phyloP scores from a whole-genome alignment of 2,329 filamentous ascomycete genomes.

The Trichoderma atroviride region DNA sequence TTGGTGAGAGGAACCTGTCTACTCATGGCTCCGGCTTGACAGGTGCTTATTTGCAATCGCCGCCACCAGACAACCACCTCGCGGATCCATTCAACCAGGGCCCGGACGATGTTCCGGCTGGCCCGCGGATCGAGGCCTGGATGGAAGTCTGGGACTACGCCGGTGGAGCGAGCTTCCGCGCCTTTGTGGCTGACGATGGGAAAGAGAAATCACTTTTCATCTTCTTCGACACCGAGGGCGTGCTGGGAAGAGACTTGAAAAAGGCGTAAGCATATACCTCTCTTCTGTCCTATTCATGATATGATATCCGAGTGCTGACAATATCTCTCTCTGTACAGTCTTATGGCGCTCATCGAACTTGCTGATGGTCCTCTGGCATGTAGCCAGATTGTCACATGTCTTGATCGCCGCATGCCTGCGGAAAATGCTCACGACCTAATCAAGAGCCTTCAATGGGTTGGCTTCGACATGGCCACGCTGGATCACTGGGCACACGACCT shows the following conservation, averaged over 20 bases:
- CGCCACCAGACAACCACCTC: conserved; percentile 54
- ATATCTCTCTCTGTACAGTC: conserved; percentile 49
- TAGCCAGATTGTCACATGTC: conserved; percentile 75
- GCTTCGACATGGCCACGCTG: conserved; percentile 81
- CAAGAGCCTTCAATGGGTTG: conserved; percentile 89
- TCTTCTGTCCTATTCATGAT: neutral
- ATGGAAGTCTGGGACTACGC: conserved; percentile 85
- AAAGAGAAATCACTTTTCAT: conserved; percentile 78
- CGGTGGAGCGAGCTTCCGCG: conserved; percentile 81
- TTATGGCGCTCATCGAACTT: conserved; percentile 89
- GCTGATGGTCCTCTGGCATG: conserved; percentile 77
- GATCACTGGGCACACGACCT: conserved; percentile 70
- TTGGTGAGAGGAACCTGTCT: conserved; percentile 85
- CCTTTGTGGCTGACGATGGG: conserved; percentile 74
- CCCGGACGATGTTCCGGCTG: conserved; percentile 34
- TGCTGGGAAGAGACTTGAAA: conserved; percentile 78
- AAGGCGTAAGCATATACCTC: conserved; percentile 66
- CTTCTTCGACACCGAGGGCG: conserved; percentile 75
- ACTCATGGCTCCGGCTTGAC: conserved; percentile 82
- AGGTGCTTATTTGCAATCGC: conserved; percentile 66
- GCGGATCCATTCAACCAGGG: conserved; percentile 41
- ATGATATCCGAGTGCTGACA: neutral
- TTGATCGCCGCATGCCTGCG: conserved; percentile 70
- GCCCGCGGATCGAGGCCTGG: conserved; percentile 60
- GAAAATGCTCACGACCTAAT: conserved; percentile 68